Base-by-base conservation (phyloP, 2,329 filamentous ascomycete genomes). In the Penicillium sp. region DNA sequence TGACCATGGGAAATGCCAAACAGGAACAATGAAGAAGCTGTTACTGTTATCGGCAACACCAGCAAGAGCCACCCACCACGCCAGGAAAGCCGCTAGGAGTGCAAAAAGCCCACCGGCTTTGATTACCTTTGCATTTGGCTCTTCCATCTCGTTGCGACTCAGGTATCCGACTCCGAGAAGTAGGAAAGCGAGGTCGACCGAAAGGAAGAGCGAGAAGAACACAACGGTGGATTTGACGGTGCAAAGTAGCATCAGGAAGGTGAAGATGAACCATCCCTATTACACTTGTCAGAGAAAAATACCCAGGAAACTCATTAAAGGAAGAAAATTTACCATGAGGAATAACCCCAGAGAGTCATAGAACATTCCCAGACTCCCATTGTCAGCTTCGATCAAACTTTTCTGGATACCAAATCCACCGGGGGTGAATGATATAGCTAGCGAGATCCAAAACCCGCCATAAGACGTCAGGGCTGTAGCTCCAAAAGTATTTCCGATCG, bases 1-100 rank as follows among this genome's bases (percentile, higher is more conserved):
- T 39, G 89, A 93, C 92, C 92, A 96, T 39, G 92, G 92, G 81
- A 96, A 93, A 80, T 96, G 91, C 67, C 89, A 87, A 60, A 96
- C 91, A 50, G 92, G 92, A 58, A 95, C 85, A 73, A 93, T 81
- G 80, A 96, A 93, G 85, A 96, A 96, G 79, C 90, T 93, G 59
- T 80, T 80, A 50, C 68, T 75, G 10, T 67, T 68, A 56, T 93
- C 89, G 53, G 88, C 87, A 56, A 93, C 83, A 81, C 90, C 90
- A 54, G 89, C 89, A 62, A 92, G 80, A n/a, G 90, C 89, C 67
- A 90, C 90, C 75, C 92, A 93, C 91, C 91, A 93, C 1, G 90
- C 89, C 60, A 90, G 69, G 69, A 93, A 93, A 0, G 89, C 88
- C 0, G 90, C 87, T 2, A 93, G 67, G 57, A 93, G 80, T 1